Evolutionary conservation across 2,329 filamentous ascomycete species (phyloP), one percentile per base, ranked within the genome.

Genomic region (Botryosphaeria dothidea): DNA sequence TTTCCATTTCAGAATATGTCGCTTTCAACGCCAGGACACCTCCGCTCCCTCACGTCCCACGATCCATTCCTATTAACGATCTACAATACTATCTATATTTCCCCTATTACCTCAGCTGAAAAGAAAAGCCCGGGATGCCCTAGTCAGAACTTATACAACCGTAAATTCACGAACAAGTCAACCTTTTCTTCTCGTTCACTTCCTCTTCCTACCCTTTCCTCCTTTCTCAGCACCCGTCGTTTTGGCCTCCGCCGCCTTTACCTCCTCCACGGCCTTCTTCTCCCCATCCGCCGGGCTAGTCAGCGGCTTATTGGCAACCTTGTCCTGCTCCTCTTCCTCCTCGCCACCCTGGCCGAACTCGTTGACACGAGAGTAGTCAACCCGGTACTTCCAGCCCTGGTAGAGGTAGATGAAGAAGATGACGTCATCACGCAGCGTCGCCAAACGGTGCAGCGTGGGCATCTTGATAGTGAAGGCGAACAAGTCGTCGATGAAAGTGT

Each of bases 381-480:
- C 85, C 80, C 90, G 92, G 83, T 99, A 99, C 63, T 90, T 90
- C 86, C 88, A 99, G 67, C 90, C 87, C 81, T 99, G 95, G 80
- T 99, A 99, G 3, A 99, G 72, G 81, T 97, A 99, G 66, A 99
- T 85, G 76, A 99, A 99, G 85, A 99, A 99, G 75, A 99, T 98
- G 69, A 99, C 85, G 74, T 99, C 95, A 76, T 99, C 95, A 67
- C 95, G 86, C 68, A 99, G 85, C 0, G 95, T 98, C 0, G 95
- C 93, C 58, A 99, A 83, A 17, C 95, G 88, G 79, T 99, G 95
- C 60, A 99, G 84, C 68, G 93, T 88, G 0, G 95, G 95, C 95
- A 99, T 99, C 82, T 98, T 98, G 83, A 99, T 97, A 43, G 95
- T 99, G 74, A 98, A 99, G 2, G 95, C 95, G 75, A 99, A 99